These are phyloP conservation scores for Fusarium sp. DNA, from an alignment of 2,329 filamentous ascomycete species.

Conservation along the genomic window DNA sequence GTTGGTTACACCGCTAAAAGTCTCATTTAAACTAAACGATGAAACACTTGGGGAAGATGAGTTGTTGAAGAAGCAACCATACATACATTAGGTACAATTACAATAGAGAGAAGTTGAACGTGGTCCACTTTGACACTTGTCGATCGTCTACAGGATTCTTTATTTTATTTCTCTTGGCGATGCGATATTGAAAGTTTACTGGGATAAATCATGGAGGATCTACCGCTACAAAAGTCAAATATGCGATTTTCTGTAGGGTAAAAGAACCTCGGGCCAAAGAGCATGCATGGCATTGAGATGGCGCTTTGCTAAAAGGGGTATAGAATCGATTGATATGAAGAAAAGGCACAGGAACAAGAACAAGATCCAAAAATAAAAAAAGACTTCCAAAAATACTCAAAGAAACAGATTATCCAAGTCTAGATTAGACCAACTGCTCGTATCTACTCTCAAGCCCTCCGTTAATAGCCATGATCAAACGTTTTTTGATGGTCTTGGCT, in stretches of 20 bases:
- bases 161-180: neutral
- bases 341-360: neutral
- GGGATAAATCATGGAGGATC: neutral
- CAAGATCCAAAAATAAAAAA: neutral
- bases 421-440: neutral
- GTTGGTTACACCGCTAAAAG: neutral
- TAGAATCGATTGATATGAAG: constrained; percentile 1
- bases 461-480: neutral
- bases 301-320: constrained; percentile 13
- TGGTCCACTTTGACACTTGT: neutral
- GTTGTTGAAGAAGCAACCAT: neutral
- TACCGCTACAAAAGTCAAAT: neutral
- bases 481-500: neutral
- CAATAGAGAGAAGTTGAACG: neutral
- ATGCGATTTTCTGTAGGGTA: neutral
- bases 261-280: neutral
- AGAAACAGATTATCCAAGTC: neutral
- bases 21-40: neutral
- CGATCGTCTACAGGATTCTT: neutral
- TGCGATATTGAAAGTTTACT: neutral
- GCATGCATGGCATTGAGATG: neutral
- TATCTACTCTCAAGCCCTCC: neutral
- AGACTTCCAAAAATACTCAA: neutral
- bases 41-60: neutral
- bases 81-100: neutral